Evolutionary conservation across 2,329 filamentous ascomycete genomes (phyloP), one percentile per base, ranked within the genome.

Genomic region (Zymoseptoria passerinii): DNA sequence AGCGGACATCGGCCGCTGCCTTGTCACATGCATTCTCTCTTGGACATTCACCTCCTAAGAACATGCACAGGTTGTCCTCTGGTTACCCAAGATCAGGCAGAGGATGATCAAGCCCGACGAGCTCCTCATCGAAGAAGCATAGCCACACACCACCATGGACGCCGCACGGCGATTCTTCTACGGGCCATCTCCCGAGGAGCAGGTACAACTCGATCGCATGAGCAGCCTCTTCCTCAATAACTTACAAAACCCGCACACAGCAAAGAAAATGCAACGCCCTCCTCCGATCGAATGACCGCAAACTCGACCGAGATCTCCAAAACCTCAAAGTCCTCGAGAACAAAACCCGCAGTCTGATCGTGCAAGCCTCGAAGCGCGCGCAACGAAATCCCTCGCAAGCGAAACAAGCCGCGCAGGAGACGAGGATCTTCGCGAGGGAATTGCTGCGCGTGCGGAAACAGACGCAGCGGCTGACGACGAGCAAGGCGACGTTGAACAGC

Each of bases 231-330:
- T n/a, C 7, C 50, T 60, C 35, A n/a, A 16, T 44, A 7, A 44
- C 35, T 44, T 40, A 55, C 48, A 7, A 27, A n/a, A 10, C 3
- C 23, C 19, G 23, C 20, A 4, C 28, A 13, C 68, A 99, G 92
- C 87, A 94, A 76, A 87, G 92, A 63, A 97, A 96, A 86, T 97
- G 92, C 76, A 96, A 96, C 75, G 80, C 84, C 61, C 83, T 97
- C 62, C 88, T 99, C 68, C 90, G 92, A 61, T 79, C 85, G 72
- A 96, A 97, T 75, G 88, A 90, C 62, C 91, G 94, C 71, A 92
- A 95, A 72, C 83, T 99, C 68, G 94, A 99, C 74, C 92, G 94
- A 71, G 92, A 97, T 76, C 92, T 99, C 72, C 76, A 81, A 56
- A 80, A 85, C 64, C 83, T 94, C 65, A 92, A 89, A 74, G 78